These are phyloP conservation scores for Lojkania enalia DNA, from an alignment of 2,329 filamentous ascomycete species.

Conservation along the genomic window DNA sequence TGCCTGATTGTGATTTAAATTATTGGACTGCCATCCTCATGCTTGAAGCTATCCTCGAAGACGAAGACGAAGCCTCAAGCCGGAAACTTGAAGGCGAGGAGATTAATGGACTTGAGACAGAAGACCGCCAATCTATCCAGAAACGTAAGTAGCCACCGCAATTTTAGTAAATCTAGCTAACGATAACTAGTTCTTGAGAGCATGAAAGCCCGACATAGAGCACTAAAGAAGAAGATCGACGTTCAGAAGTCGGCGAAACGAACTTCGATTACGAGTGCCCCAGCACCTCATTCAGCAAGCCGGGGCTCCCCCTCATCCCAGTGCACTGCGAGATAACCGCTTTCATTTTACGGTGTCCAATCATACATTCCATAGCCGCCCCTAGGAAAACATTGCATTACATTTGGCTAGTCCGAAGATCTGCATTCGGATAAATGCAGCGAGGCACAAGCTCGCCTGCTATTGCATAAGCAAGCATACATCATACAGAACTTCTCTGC, in stretches of 20 bases:
- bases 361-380: no score
- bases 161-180: constrained; percentile 27
- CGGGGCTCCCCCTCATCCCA: constrained; percentile 39
- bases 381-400: no score
- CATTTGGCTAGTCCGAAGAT: no score
- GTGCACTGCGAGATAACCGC: constrained; percentile 28
- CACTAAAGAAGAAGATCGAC: constrained; percentile 52
- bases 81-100: constrained; percentile 51
- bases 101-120: constrained; percentile 62
- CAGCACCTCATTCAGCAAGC: constrained; percentile 29
- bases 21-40: constrained; percentile 93
- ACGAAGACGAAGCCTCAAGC: constrained; percentile 65
- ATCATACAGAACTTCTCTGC: not conserved
- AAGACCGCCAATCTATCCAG: constrained; percentile 72
- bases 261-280: constrained; percentile 38
- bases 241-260: constrained; percentile 45
- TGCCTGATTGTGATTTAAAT: constrained; percentile 84
- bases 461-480: not conserved
- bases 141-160: constrained; percentile 62
- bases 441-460: no score
- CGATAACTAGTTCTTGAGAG: constrained; percentile 55
- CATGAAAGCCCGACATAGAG: constrained; percentile 47
- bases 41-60: constrained; percentile 91
- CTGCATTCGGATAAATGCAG: no score
- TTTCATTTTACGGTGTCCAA: no score